Base-by-base conservation (phyloP, 805 yeast genomes). In the Cyberlindnera subsufficiens region DNA sequence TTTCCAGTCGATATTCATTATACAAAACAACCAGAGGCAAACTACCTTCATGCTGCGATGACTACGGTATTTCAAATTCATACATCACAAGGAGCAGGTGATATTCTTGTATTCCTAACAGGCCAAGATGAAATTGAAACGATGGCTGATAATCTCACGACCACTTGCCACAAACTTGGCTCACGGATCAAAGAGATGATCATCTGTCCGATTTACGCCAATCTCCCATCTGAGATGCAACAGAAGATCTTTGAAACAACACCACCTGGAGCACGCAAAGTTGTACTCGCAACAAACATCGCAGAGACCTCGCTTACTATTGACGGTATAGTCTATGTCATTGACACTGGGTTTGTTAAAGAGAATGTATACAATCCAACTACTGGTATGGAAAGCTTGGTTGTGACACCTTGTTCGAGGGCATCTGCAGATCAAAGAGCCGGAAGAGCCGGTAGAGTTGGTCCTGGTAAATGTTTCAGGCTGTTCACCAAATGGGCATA, bases 371-470 rank as follows among this genome's bases (percentile, higher is more conserved):
- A 78, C 64, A 89, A 90, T 55, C 88, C 97, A 1, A 65, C 83
- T 18, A 80, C 88, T 6, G 90, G 97, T 14, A 90, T 91, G 80
- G 95, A 89, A 46, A 82, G 90, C 30, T 71, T 93, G 46, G 78
- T 83, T 37, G 89, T 93, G 5, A 78, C 82, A 14, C 95, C 96
- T 0, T 88, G 95, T 49, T 90, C 98, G 0, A 81, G 82, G 56
- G 99, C 99, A 0, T 89, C 96, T 35, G 97, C 96, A 0, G 90
- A 88, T 55, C 99, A 93, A 65, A 72, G 99, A 56, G 90, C 96
- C 1, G 99, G 99, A 59, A 79, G 99, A 69, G 99, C 98, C 6
- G 99, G 99, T 34, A 82, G 99, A 69, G 89, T 95, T 7, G 90
- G 96, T 1, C 96, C 98, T 0, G 99, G 99, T 15, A 86, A 87